Percentiles rank a stretch among this genome's conserved stretches.
Conservation (phyloP, 352 stramenopile species). For the Achlya hypogyna region DNA sequence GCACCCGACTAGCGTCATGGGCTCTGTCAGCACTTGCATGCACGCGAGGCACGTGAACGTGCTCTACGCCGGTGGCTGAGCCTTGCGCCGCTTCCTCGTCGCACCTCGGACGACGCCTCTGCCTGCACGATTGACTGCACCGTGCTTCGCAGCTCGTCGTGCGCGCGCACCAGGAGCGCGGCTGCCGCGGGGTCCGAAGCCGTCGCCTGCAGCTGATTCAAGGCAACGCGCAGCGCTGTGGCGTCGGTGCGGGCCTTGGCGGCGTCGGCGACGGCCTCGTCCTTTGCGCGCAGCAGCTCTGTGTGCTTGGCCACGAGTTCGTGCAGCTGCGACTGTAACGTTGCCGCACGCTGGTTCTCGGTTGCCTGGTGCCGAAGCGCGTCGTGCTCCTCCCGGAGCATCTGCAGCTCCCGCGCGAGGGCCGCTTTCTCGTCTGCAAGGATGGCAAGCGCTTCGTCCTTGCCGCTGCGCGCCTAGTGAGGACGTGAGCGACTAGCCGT, state of each 20-base stretch:
- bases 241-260: background rate
- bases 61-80: conserved; percentile 19
- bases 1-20: conserved; percentile 57
- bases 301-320: conserved; percentile 8
- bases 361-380: conserved; percentile 26
- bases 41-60: conserved; percentile 69
- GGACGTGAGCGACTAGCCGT: background rate
- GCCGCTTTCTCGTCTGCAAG: conserved; percentile 3
- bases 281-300: background rate
- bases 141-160: conserved; percentile 57
- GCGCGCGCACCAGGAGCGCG: conserved; percentile 41
- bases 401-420: conserved; percentile 25
- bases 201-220: conserved; percentile 21
- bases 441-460: conserved; percentile 15
- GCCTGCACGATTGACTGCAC: conserved; percentile 56
- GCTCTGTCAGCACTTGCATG: conserved; percentile 49
- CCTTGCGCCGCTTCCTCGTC: too few relatives aligned
- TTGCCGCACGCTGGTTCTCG: background rate
- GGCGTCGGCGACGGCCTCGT: background rate
- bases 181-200: conserved; percentile 42
- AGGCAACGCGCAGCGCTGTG: conserved; percentile 9
- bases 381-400: conserved; percentile 34
- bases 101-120: conserved; percentile 49
- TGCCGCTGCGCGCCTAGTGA: background rate
- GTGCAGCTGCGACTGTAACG: background rate